A percentile compares a stretch with the other conserved stretches of the same genome.
phyloP scores from a whole-genome alignment of 805 yeast species.

The Helenozyma rhizophorensis region DNA sequence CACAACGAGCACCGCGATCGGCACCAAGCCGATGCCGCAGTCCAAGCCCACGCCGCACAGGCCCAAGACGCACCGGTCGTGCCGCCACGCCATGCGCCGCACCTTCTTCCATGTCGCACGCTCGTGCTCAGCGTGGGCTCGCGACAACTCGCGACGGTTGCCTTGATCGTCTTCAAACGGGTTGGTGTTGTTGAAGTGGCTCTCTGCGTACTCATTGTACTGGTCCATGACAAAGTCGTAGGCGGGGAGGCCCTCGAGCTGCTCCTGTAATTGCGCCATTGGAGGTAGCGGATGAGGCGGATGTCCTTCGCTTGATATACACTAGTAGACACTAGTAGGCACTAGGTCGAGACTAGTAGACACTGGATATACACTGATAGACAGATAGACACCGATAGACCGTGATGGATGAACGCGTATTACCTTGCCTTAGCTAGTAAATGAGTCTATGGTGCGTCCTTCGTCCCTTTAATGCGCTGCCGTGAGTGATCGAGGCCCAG shows the following conservation, averaged over 20 bases:
- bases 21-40: slow-evolving; percentile 76
- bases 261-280: slow-evolving; percentile 15
- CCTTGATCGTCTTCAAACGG: slow-evolving; percentile 65
- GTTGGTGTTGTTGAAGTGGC: slow-evolving; percentile 57
- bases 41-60: slow-evolving; percentile 61
- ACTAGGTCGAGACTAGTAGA: too few species aligned
- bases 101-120: slow-evolving; percentile 65
- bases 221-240: slow-evolving; percentile 50
- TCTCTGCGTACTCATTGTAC: slow-evolving; percentile 65
- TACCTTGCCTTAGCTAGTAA: too few species aligned
- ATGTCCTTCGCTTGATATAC: too few species aligned
- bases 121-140: slow-evolving; percentile 47
- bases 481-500: too few species aligned
- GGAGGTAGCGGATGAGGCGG: too few species aligned
- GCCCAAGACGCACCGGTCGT: slow-evolving; percentile 80
- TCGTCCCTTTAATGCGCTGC: too few species aligned
- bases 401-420: too few species aligned
- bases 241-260: slow-evolving; percentile 43
- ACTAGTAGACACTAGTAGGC: too few species aligned
- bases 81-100: slow-evolving; percentile 80
- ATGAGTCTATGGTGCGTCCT: too few species aligned
- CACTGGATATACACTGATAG: too few species aligned
- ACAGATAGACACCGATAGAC: too few species aligned
- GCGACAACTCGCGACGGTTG: slow-evolving; percentile 51
- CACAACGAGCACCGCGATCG: slow-evolving; percentile 56